Conservation (phyloP, 1,284 basidiomycete species). For the Cryptococcus sp. region DNA sequence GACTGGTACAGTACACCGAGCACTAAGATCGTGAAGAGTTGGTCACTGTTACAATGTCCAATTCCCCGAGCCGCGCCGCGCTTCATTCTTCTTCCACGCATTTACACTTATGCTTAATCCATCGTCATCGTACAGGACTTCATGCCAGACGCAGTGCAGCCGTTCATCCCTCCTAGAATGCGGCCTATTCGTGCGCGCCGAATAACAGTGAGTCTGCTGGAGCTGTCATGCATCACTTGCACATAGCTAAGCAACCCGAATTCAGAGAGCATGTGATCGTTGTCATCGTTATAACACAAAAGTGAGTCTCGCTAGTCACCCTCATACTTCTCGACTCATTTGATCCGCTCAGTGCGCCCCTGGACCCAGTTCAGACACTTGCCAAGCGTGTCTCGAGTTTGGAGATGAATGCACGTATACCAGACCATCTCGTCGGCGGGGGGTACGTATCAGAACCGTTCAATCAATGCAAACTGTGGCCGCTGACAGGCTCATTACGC, state of each 20-base stretch:
- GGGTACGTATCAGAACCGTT: conserved; percentile 24
- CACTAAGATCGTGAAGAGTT: too few relatives aligned
- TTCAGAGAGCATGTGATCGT: conserved; percentile 42
- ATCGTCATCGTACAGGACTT: too few relatives aligned
- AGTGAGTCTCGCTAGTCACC: conserved; percentile 13
- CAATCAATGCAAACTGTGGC: conserved; percentile 3
- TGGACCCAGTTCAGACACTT: conserved; percentile 20
- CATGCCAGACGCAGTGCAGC: too few relatives aligned
- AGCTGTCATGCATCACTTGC: background rate
- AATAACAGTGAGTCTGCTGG: background rate
- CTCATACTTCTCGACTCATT: too few relatives aligned
- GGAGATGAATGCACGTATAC: conserved; percentile 40
- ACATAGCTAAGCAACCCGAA: background rate
- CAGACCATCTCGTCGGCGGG: conserved; percentile 40
- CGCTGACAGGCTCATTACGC: background rate
- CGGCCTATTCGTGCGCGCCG: background rate
- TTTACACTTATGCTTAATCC: too few relatives aligned
- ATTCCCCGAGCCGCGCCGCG: too few relatives aligned
- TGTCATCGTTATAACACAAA: conserved; percentile 45
- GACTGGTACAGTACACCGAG: too few relatives aligned
- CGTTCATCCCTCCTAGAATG: too few relatives aligned
- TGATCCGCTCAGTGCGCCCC: conserved; percentile 30
- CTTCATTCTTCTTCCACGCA: too few relatives aligned
- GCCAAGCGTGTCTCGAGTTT: conserved; percentile 37
- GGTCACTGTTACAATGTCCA: too few relatives aligned